Conservation (phyloP, 2,329 filamentous ascomycete genomes). For the Shiraia bambusicola region DNA sequence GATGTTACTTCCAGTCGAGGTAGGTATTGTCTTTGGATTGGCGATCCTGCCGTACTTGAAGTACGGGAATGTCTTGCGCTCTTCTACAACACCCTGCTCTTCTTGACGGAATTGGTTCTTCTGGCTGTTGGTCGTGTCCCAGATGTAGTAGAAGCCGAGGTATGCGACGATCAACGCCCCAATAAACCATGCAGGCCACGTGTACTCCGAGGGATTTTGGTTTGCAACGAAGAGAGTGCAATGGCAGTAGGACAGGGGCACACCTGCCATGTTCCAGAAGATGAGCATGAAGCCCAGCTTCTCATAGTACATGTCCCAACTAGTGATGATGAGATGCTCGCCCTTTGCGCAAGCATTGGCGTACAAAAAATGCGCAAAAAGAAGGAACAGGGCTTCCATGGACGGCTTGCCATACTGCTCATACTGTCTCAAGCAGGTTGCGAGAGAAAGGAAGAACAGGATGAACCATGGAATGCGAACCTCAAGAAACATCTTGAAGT, state of each 20-base stretch:
- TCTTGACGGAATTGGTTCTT: slow-evolving; percentile 88
- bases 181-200: slow-evolving; percentile 71
- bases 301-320: slow-evolving; percentile 96
- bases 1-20: slow-evolving; percentile 72
- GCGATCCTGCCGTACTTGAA: slow-evolving; percentile 83
- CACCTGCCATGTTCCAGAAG: slow-evolving; percentile 94
- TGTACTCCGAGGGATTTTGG: slow-evolving; percentile 75
- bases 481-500: slow-evolving; percentile 96
- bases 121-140: slow-evolving; percentile 89
- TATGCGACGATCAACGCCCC: slow-evolving; percentile 68
- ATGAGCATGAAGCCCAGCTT: slow-evolving; percentile 98
- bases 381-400: slow-evolving; percentile 77
- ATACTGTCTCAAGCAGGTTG: slow-evolving; percentile 77
- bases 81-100: slow-evolving; percentile 68
- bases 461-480: slow-evolving; percentile 93
- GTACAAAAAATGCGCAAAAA: slow-evolving; percentile 90
- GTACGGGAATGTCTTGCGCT: slow-evolving; percentile 82
- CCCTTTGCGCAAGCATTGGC: slow-evolving; percentile 91
- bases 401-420: slow-evolving; percentile 84
- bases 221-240: slow-evolving; percentile 88
- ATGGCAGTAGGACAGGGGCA: slow-evolving; percentile 90
- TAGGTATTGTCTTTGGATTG: slow-evolving; percentile 77
- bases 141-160: slow-evolving; percentile 83
- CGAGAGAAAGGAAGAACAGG: slow-evolving; percentile 74
- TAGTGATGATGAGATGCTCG: slow-evolving; percentile 85